Conservation (phyloP, 1,139 yeast genomes). For the Debaryomyces coudertii region DNA sequence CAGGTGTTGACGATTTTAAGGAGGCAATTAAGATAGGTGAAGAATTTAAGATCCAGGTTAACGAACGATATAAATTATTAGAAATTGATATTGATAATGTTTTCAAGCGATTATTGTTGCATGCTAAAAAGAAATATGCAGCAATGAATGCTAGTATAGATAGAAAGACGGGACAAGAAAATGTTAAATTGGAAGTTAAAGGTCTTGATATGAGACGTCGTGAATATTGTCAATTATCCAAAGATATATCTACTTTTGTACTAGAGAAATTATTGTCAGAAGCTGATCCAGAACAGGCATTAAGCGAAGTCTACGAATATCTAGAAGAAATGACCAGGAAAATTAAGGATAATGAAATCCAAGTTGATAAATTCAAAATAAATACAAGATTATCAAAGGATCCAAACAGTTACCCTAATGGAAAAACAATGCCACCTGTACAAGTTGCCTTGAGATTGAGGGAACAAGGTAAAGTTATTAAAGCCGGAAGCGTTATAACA, state of each 20-base stretch:
- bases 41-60: slow-evolving; percentile 80
- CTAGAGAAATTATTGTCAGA: slow-evolving; percentile 73
- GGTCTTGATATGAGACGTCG: slow-evolving; percentile 98
- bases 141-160: slow-evolving; percentile 68
- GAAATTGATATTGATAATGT: slow-evolving; percentile 97
- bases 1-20: slow-evolving; percentile 67
- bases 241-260: slow-evolving; percentile 80
- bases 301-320: slow-evolving; percentile 72
- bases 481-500: slow-evolving; percentile 89
- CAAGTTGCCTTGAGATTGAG: slow-evolving; percentile 86
- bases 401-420: slow-evolving; percentile 73
- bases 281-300: slow-evolving; percentile 75
- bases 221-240: slow-evolving; percentile 91
- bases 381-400: slow-evolving; percentile 79
- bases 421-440: slow-evolving; percentile 88
- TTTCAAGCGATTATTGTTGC: slow-evolving; percentile 79
- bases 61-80: slow-evolving; percentile 81
- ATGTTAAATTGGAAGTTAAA: slow-evolving; percentile 75
- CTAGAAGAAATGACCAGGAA: slow-evolving; percentile 63
- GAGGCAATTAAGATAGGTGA: slow-evolving; percentile 87
- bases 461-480: slow-evolving; percentile 78
- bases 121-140: slow-evolving; percentile 98
- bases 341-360: slow-evolving; percentile 62
- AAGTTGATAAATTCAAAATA: slow-evolving; percentile 67
- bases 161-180: slow-evolving; percentile 54